Conservation (phyloP, 257 asterid genomes). For the Scutellaria barbata region DNA sequence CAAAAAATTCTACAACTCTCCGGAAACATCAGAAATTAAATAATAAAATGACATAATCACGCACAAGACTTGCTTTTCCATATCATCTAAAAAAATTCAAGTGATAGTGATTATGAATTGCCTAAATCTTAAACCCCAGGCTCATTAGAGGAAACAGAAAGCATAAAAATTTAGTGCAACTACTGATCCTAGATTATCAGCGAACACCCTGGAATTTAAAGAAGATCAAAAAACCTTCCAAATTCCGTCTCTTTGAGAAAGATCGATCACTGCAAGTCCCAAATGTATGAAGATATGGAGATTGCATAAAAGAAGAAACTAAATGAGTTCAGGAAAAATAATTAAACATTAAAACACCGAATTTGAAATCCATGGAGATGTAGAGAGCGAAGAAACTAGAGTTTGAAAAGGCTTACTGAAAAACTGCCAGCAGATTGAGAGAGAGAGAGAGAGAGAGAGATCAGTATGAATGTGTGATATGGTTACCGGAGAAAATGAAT, state of each 20-base stretch:
- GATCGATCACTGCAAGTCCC: slow-evolving; percentile 32
- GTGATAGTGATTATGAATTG: background rate
- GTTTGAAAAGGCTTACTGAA: slow-evolving; percentile 3
- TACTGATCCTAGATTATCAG: slow-evolving; percentile 23
- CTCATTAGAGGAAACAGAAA: background rate
- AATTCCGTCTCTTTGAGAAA: slow-evolving; percentile 21
- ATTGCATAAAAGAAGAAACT: background rate
- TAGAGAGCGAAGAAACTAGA: slow-evolving; percentile 3
- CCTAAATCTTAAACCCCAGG: slow-evolving; percentile 21
- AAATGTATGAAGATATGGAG: slow-evolving; percentile 2
- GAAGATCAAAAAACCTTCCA: slow-evolving; percentile 21
- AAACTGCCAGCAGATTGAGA: slow-evolving; percentile 25
- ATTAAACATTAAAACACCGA: background rate
- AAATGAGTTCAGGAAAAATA: background rate
- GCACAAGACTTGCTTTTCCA: slow-evolving; percentile 14
- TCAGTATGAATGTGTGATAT: slow-evolving; percentile 32
- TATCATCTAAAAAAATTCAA: slow-evolving; percentile 11
- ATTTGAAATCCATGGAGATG: slow-evolving; percentile 23
- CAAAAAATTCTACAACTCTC: background rate
- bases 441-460: slow-evolving; percentile 27
- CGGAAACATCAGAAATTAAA: background rate
- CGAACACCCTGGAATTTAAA: background rate
- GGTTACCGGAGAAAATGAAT: slow-evolving; percentile 32
- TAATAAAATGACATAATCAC: background rate
- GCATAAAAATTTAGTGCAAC: slow-evolving; percentile 6